phyloP scores from a whole-genome alignment of 176 grass and related monocot genomes.

The Ananas comosus region DNA sequence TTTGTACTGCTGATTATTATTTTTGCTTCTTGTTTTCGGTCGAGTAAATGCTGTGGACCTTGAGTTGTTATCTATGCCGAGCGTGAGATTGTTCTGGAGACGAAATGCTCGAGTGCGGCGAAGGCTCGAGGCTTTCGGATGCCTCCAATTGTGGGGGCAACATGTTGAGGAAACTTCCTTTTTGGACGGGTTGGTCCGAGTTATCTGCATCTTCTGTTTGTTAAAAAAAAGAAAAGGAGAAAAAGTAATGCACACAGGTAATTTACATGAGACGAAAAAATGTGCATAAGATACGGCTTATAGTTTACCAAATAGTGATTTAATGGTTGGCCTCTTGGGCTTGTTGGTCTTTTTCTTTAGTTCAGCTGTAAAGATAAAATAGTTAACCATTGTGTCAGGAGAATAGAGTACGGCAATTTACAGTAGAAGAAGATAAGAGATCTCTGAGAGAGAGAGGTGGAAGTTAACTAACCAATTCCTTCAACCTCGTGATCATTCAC shows the following conservation, averaged over 20 bases:
- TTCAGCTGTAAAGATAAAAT: constrained; percentile 53
- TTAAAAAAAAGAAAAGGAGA: constrained; percentile 4
- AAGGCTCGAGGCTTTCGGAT: constrained; percentile 43
- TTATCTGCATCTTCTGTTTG: constrained; percentile 58
- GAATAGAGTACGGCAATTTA: no score
- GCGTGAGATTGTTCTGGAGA: constrained; percentile 66
- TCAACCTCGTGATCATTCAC: constrained; percentile 88
- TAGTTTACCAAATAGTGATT: constrained; percentile 90
- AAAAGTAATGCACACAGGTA: constrained; percentile 17
- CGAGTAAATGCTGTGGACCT: not conserved
- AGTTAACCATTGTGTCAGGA: constrained; percentile 25
- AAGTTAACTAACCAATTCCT: constrained; percentile 59
- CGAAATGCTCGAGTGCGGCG: constrained; percentile 64
- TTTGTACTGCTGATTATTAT: not conserved
- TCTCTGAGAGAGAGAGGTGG: not conserved
- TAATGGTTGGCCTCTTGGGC: constrained; percentile 95
- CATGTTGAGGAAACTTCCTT: constrained; percentile 77
- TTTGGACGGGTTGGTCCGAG: constrained; percentile 39
- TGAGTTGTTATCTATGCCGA: constrained; percentile 58
- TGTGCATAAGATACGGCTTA: constrained; percentile 1
- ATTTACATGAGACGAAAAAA: not conserved
- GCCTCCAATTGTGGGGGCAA: constrained; percentile 72
- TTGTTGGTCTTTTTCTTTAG: constrained; percentile 94
- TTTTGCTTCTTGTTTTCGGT: not conserved
- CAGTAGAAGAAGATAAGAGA: no score